Evolutionary conservation across 2,329 filamentous ascomycete species (phyloP).

Genomic region (Aureobasidium sp.): DNA sequence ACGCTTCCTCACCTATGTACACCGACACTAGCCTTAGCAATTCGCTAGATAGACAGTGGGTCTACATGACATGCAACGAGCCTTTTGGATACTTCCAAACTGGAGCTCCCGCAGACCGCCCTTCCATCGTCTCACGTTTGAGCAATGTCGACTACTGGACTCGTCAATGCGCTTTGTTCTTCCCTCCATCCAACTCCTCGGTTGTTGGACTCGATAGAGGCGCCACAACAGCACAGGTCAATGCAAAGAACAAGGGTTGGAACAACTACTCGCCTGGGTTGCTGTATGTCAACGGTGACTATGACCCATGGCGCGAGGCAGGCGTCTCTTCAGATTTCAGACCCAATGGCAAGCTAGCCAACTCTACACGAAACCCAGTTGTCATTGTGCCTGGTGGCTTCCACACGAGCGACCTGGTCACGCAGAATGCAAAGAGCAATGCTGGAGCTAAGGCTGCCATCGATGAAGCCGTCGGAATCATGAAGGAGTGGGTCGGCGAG

Average conservation of each 20-base stretch:
- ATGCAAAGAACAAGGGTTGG: slow-evolving; percentile 53
- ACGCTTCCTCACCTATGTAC: slow-evolving; percentile 44
- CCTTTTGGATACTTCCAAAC: slow-evolving; percentile 54
- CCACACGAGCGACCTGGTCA: slow-evolving; percentile 50
- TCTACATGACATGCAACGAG: slow-evolving; percentile 58
- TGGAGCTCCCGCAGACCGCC: slow-evolving; percentile 40
- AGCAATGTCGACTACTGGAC: slow-evolving; percentile 48
- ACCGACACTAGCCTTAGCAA: slow-evolving; percentile 46
- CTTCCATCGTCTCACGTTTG: slow-evolving; percentile 48
- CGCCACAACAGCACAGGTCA: slow-evolving; percentile 44
- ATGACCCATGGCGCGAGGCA: slow-evolving; percentile 53
- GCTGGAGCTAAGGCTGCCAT: slow-evolving; percentile 43
- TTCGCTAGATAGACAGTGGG: slow-evolving; percentile 46
- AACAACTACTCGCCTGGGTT: slow-evolving; percentile 43
- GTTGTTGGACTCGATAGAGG: slow-evolving; percentile 45
- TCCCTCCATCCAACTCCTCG: slow-evolving; percentile 45
- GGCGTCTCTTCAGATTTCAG: slow-evolving; percentile 48
- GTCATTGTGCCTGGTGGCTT: slow-evolving; percentile 47
- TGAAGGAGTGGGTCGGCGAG: slow-evolving; percentile 49
- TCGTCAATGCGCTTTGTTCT: slow-evolving; percentile 49
- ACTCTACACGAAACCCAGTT: slow-evolving; percentile 44
- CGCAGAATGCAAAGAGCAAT: slow-evolving; percentile 43
- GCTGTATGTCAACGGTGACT: slow-evolving; percentile 53
- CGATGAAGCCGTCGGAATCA: slow-evolving; percentile 43
- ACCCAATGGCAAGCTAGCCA: slow-evolving; percentile 47